phyloP scores from a whole-genome alignment of 257 asterid species.

The Nyctanthes arbortristis region DNA sequence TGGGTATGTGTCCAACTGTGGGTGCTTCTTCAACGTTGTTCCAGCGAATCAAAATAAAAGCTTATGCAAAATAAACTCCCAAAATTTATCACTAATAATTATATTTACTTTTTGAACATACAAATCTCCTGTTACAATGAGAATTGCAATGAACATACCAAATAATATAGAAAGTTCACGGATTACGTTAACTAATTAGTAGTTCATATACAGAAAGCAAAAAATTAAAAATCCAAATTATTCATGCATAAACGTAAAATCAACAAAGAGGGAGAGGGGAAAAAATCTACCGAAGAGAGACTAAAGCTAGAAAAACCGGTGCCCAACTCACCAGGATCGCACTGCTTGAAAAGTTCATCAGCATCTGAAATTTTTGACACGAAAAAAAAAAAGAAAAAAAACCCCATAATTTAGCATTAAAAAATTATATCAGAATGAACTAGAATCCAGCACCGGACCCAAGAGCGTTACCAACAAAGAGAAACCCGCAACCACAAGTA shows the following conservation, averaged over 20 bases:
- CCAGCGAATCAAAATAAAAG: too few species aligned
- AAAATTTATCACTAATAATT: too few species aligned
- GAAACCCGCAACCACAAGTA: background rate
- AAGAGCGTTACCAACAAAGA: too few species aligned
- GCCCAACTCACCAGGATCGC: slow-evolving; percentile 59
- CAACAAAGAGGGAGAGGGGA: background rate
- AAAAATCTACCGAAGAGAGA: background rate
- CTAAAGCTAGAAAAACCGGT: background rate
- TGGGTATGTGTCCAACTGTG: too few species aligned
- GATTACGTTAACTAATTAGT: background rate
- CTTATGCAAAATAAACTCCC: too few species aligned
- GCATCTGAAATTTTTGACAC: slow-evolving; percentile 33
- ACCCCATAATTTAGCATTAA: slow-evolving; percentile 21
- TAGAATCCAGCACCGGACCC: slow-evolving; percentile 26
- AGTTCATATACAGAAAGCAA: background rate
- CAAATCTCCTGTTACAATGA: too few species aligned
- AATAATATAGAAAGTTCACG: background rate
- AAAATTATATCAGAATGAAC: slow-evolving; percentile 16
- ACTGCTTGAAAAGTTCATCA: slow-evolving; percentile 46
- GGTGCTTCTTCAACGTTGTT: too few species aligned
- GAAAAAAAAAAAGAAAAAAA: slow-evolving; percentile 16
- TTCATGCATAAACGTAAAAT: background rate
- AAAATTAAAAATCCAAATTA: background rate
- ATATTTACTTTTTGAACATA: too few species aligned
- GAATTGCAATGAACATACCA: background rate